Percentiles rank a stretch among this genome's conserved stretches.
Conservation (phyloP, 352 stramenopile species). For the Phytophthora pisi region DNA sequence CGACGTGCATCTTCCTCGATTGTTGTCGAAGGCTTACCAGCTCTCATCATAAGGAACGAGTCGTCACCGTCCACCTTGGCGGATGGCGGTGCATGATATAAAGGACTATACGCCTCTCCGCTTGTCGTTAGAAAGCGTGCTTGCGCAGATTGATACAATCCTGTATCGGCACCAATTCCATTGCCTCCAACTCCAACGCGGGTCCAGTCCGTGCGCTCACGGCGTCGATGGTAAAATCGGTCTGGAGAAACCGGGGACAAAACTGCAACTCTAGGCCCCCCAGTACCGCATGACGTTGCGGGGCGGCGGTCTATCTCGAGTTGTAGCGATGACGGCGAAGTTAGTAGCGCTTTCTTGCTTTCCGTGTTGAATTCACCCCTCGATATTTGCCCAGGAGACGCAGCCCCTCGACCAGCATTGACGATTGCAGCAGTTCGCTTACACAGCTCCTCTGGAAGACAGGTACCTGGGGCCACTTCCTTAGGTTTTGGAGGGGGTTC, state of each 20-base stretch:
- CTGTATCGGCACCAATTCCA: conserved; percentile 50
- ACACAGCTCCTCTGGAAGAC: conserved; percentile 61
- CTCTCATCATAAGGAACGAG: conserved; percentile 42
- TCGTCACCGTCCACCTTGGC: conserved; percentile 27
- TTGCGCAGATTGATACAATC: conserved; percentile 40
- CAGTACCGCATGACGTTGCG: conserved; percentile 14
- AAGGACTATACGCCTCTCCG: conserved; percentile 56
- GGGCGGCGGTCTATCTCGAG: conserved; percentile 32
- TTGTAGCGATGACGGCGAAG: conserved; percentile 36
- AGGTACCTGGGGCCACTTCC: conserved; percentile 25
- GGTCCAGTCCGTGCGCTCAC: conserved; percentile 75
- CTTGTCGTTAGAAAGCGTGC: conserved; percentile 71
- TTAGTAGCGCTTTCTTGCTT: conserved; percentile 13
- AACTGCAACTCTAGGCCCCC: conserved; percentile 30
- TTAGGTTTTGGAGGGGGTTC: not conserved
- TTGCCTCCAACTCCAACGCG: conserved; percentile 78
- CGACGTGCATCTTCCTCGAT: conserved; percentile 45
- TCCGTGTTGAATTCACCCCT: not conserved
- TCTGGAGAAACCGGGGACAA: conserved; percentile 51
- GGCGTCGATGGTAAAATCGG: conserved; percentile 59
- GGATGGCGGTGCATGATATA: conserved; percentile 37
- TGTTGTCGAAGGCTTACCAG: conserved; percentile 32
- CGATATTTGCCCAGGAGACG: conserved; percentile 9
- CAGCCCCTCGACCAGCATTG: not conserved
- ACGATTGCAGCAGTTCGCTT: conserved; percentile 48